phyloP scores from a whole-genome alignment of 176 grass and related monocot species.

The Raddia guianensis region DNA sequence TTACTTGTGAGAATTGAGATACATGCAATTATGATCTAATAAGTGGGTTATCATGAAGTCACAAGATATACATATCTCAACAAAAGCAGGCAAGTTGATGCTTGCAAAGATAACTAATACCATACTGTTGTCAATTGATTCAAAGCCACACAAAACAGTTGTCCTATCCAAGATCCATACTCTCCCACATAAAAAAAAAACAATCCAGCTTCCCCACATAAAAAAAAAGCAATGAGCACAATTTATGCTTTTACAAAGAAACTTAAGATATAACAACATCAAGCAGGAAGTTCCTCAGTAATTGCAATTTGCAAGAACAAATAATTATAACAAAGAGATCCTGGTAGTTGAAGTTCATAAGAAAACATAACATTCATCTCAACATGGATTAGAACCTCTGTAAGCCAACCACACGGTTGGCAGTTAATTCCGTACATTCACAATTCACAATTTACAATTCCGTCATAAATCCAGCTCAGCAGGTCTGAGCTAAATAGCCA shows the following conservation, averaged over 20 bases:
- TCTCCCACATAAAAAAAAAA: conserved; percentile 7
- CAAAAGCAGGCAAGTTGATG: background rate
- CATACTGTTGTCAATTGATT: conserved; percentile 11
- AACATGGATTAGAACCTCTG: conserved; percentile 3
- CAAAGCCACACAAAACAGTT: conserved; percentile 8
- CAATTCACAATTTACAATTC: background rate
- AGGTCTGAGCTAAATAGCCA: background rate
- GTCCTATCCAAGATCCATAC: background rate
- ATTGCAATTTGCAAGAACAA: background rate
- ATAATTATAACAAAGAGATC: conserved; percentile 4
- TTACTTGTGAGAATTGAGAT: background rate
- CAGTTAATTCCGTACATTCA: background rate
- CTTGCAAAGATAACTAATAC: background rate
- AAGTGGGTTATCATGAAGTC: background rate
- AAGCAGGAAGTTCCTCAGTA: background rate
- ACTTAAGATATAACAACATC: background rate
- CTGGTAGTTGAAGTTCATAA: background rate
- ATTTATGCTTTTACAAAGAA: background rate
- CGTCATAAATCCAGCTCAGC: background rate
- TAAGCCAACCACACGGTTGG: background rate
- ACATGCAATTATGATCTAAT: background rate
- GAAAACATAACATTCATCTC: background rate
- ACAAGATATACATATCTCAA: background rate
- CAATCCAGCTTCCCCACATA: background rate
- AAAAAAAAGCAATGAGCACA: background rate